Conservation (phyloP, 179 eudicot species). For the Corrigiola litoralis region DNA sequence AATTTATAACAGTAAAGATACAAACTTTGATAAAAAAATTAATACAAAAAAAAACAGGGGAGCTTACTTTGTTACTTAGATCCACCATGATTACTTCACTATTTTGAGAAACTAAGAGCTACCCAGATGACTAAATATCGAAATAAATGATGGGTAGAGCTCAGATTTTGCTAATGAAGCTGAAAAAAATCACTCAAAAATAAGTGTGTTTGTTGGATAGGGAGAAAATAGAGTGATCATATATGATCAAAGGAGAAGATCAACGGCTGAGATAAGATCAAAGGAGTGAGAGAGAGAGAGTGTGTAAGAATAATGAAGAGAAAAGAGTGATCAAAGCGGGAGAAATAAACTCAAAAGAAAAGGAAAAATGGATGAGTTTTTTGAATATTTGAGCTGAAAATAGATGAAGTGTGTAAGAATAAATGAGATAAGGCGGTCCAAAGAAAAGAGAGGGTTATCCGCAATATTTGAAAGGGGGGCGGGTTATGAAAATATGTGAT, state of each 20-base stretch:
- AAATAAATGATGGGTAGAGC: conserved; percentile 15
- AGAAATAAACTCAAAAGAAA: not conserved
- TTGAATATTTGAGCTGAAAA: no score
- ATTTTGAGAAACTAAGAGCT: conserved; percentile 21
- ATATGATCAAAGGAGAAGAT: conserved; percentile 1
- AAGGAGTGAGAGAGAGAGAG: no score
- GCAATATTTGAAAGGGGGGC: not conserved
- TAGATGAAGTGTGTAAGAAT: no score
- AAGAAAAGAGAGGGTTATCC: not conserved
- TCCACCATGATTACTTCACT: conserved; percentile 44
- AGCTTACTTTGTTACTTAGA: conserved; percentile 62
- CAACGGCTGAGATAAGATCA: not conserved
- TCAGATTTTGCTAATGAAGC: conserved; percentile 5
- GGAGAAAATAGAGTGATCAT: not conserved
- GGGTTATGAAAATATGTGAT: not conserved
- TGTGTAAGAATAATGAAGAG: no score
- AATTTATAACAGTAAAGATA: not conserved
- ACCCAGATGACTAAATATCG: conserved; percentile 28
- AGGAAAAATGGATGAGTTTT: not conserved
- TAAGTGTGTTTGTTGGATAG: not conserved
- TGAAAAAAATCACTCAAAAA: conserved; percentile 11
- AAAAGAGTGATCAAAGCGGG: not conserved
- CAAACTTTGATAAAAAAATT: not conserved
- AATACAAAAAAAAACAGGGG: conserved; percentile 23
- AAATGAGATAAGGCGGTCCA: not conserved